A percentile compares a stretch with the other conserved stretches of the same genome.
phyloP scores from a whole-genome alignment of 139 green algal species.

The Desmodesmus armatus region DNA sequence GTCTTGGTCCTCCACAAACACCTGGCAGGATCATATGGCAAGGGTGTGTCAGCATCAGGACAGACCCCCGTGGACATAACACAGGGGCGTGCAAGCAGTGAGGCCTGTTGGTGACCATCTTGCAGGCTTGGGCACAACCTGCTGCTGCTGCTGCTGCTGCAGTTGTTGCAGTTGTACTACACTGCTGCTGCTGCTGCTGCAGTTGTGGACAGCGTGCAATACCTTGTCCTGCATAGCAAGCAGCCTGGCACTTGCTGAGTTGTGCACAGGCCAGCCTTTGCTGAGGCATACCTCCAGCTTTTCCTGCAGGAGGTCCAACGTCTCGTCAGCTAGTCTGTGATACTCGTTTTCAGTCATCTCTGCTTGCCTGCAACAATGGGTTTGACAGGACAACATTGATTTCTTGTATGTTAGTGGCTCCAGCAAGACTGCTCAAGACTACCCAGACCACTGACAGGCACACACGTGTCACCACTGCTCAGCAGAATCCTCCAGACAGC shows the following conservation, averaged over 20 bases:
- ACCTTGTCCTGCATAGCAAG: too few species aligned
- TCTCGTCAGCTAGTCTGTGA: constrained; percentile 66
- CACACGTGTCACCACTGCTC: too few species aligned
- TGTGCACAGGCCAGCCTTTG: background rate
- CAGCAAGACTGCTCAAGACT: too few species aligned
- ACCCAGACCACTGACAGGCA: too few species aligned
- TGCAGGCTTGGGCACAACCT: background rate
- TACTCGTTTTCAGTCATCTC: constrained; percentile 65
- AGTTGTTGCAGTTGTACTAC: too few species aligned
- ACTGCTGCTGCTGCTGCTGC: background rate
- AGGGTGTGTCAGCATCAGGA: background rate
- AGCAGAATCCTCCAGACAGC: too few species aligned
- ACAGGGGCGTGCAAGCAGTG: background rate
- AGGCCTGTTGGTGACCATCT: too few species aligned
- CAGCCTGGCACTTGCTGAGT: background rate
- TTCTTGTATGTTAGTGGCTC: too few species aligned
- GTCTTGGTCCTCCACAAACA: constrained; percentile 66
- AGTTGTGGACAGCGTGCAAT: background rate
- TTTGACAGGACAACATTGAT: too few species aligned
- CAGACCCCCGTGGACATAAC: background rate
- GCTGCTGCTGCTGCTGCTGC: background rate
- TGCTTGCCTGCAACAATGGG: constrained; percentile 36
- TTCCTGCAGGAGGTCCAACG: constrained; percentile 71
- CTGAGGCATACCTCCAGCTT: constrained; percentile 66
- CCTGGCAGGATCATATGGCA: constrained; percentile 43